Conservation (phyloP, 495 filamentous ascomycete species). For the Letharia columbiana region DNA sequence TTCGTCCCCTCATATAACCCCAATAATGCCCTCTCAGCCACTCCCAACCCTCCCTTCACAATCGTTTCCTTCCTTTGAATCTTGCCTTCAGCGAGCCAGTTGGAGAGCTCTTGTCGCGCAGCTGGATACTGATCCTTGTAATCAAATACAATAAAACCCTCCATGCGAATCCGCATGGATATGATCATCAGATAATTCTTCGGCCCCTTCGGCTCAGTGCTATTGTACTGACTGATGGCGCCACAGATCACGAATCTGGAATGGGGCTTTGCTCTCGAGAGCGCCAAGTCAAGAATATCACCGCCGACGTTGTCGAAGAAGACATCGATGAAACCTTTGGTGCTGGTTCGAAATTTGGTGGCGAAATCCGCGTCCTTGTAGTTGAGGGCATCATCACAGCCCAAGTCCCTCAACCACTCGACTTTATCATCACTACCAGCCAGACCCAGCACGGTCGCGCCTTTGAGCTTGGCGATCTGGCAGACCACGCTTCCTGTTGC, state of each 20-base stretch:
- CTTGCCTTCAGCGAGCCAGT: constrained; percentile 47
- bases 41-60: constrained; percentile 42
- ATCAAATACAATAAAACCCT: constrained; percentile 51
- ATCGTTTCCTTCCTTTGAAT: constrained; percentile 49
- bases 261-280: constrained; percentile 39
- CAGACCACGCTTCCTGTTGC: constrained; percentile 61
- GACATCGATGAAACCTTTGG: constrained; percentile 46
- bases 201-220: constrained; percentile 6
- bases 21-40: constrained; percentile 41
- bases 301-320: constrained; percentile 52
- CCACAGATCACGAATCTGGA: constrained; percentile 47
- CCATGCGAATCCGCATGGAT: constrained; percentile 32
- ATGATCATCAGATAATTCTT: constrained; percentile 15
- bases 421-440: constrained; percentile 44
- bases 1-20: constrained; percentile 40
- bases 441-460: constrained; percentile 46
- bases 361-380: constrained; percentile 35
- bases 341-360: constrained; percentile 39
- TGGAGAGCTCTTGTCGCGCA: constrained; percentile 39
- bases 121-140: constrained; percentile 38
- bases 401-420: background rate
- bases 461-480: constrained; percentile 59
- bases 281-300: constrained; percentile 46
- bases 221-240: constrained; percentile 16
- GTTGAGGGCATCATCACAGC: background rate